Evolutionary conservation across 116 monocot genomes (phyloP).

Genomic region (Zostera marina): DNA sequence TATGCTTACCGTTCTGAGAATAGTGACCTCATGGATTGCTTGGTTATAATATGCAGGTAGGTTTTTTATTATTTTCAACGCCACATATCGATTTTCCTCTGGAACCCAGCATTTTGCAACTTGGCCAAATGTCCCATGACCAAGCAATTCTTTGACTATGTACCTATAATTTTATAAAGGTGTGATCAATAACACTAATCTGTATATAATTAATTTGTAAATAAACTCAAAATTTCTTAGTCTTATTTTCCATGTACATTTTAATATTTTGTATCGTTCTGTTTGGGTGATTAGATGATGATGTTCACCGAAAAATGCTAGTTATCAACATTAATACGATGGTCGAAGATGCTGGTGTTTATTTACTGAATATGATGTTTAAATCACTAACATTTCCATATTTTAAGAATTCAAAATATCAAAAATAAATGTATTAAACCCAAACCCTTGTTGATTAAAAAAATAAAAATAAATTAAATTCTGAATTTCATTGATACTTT

Average conservation of each 20-base stretch:
- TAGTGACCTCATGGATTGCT: conserved; percentile 69
- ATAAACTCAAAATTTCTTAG: background rate
- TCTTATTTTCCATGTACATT: background rate
- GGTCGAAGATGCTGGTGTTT: background rate
- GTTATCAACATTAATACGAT: too few species aligned
- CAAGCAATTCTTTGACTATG: conserved; percentile 89
- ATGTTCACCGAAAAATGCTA: too few species aligned
- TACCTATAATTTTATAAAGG: conserved; percentile 29
- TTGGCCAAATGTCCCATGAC: conserved; percentile 98
- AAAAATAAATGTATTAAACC: too few species aligned
- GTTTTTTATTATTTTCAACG: conserved; percentile 96
- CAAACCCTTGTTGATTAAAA: too few species aligned
- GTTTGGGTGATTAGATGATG: too few species aligned
- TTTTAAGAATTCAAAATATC: background rate
- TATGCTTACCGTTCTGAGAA: conserved; percentile 43
- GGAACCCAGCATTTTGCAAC: conserved; percentile 81
- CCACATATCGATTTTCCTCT: conserved; percentile 63
- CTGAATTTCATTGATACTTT: too few species aligned
- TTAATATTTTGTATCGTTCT: too few species aligned
- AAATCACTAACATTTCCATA: background rate
- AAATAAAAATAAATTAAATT: too few species aligned
- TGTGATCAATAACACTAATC: background rate
- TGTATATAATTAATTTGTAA: background rate
- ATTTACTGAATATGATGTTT: background rate
- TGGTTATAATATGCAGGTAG: conserved; percentile 86